Conservation (phyloP, 768 basidiomycete genomes). For the Termitomyces sp. region DNA sequence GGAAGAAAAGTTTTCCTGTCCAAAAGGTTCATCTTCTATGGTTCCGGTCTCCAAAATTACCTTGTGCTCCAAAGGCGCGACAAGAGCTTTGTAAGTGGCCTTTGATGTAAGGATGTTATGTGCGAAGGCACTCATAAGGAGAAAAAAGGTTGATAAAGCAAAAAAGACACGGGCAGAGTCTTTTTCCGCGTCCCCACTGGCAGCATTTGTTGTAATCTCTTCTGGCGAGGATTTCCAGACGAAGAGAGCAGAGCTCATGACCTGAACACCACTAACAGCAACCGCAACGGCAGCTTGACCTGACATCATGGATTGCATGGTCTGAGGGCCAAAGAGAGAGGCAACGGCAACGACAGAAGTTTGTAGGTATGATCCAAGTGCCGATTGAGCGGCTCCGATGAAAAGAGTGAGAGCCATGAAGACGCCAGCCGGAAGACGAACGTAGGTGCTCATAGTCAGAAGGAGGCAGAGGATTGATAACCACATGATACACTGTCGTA, state of each 20-base stretch:
- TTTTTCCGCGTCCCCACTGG: constrained; percentile 50
- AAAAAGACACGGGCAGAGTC: constrained; percentile 73
- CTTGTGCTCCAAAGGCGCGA: constrained; percentile 37
- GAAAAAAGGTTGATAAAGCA: constrained; percentile 60
- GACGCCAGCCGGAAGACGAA: constrained; percentile 43
- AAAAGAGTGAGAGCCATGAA: constrained; percentile 70
- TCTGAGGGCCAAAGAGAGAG: constrained; percentile 69
- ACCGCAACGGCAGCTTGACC: constrained; percentile 88
- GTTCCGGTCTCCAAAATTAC: constrained; percentile 15
- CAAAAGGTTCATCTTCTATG: constrained; percentile 28
- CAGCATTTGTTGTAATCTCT: constrained; percentile 18
- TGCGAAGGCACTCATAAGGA: constrained; percentile 46
- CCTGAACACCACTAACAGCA: constrained; percentile 71
- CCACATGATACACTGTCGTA: constrained; percentile 40
- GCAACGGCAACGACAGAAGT: constrained; percentile 75
- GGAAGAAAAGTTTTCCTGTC: constrained; percentile 17
- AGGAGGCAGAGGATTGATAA: constrained; percentile 51
- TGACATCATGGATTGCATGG: constrained; percentile 73
- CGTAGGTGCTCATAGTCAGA: constrained; percentile 62
- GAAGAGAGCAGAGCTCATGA: constrained; percentile 57
- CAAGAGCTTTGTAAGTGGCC: constrained; percentile 52
- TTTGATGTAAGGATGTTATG: constrained; percentile 53
- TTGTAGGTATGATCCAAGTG: constrained; percentile 69
- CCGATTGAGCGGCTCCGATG: constrained; percentile 55
- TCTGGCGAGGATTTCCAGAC: constrained; percentile 38